phyloP scores from a whole-genome alignment of 192 early-diverging fungal species.

The Coemansia sp. region DNA sequence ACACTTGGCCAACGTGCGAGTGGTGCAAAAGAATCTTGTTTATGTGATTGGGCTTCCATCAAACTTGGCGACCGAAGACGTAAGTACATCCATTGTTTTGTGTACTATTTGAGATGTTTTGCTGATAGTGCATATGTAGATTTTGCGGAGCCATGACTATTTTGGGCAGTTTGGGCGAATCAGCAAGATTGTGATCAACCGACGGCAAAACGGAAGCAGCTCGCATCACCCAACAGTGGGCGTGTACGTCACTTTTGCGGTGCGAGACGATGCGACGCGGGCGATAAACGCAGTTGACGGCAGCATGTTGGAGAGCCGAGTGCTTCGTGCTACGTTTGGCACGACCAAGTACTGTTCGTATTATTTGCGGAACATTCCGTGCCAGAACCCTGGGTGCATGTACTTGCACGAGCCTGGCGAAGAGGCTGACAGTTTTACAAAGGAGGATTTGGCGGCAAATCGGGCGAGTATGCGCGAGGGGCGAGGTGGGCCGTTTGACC shows the following conservation, averaged over 20 bases:
- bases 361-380: slow-evolving; percentile 85
- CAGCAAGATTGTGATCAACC: slow-evolving; percentile 87
- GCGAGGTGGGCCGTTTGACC: neutral
- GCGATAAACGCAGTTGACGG: slow-evolving; percentile 97
- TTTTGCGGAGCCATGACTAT: slow-evolving; percentile 82
- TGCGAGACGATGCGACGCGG: slow-evolving; percentile 88
- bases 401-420: slow-evolving; percentile 93
- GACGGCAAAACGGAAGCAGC: slow-evolving; percentile 57
- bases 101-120: neutral
- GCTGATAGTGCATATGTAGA: slow-evolving; percentile 19
- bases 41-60: slow-evolving; percentile 93
- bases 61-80: slow-evolving; percentile 83
- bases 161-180: slow-evolving; percentile 99
- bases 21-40: slow-evolving; percentile 96
- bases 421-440: slow-evolving; percentile 89
- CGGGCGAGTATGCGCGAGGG: neutral
- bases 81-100: slow-evolving; percentile 5
- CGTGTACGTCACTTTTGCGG: slow-evolving; percentile 89
- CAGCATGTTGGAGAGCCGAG: slow-evolving; percentile 78
- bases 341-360: slow-evolving; percentile 99
- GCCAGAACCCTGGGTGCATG: slow-evolving; percentile 93
- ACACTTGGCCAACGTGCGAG: slow-evolving; percentile 84
- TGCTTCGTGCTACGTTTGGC: slow-evolving; percentile 91
- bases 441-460: slow-evolving; percentile 79
- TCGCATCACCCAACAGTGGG: slow-evolving; percentile 59